Evolutionary conservation across 2,329 filamentous ascomycete genomes (phyloP), one percentile per base, ranked within the genome.

Genomic region (Sordariomycetes sp.): DNA sequence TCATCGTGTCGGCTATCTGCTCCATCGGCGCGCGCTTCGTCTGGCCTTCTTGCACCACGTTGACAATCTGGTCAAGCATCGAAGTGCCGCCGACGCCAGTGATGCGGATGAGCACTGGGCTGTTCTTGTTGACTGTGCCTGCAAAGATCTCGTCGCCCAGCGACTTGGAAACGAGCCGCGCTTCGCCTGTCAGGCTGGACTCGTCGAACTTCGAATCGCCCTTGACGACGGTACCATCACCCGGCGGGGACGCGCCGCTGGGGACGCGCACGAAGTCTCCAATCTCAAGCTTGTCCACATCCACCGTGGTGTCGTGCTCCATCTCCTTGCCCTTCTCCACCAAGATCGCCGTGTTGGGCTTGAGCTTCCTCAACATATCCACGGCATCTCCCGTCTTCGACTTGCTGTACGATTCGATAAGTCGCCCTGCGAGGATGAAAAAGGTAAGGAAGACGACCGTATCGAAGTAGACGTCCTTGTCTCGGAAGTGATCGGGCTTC

Each of bases 401-500:
- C 71, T 96, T 96, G 77, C 89, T 96, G 74, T 94, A 95, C 1
- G 89, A 86, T 74, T 97, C 93, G 14, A 92, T 83, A 54, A 88
- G 79, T n/a, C 87, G 78, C 1, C 86, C 86, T 35, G 79, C 70
- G 1, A 97, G 82, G 24, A 97, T 80, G 68, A 97, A 97, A 62
- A 97, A 79, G 0, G 92, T 96, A 59, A 97, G 70, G 62, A 97
- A 96, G 2, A 96, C 89, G 1, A 97, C 92, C 0, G 91, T 90
- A 69, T 97, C 93, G 68, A 96, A 97, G 70, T 96, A 97, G 20
- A 86, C 83, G 56, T 80, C 78, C 18, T 79, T 73, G 54, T 78
- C 76, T 37, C 77, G 73, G 56, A 75, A 69, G 55, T 68, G 65
- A 2, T 66, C 62, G 3, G 67, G 67, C 12, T 73, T 66, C 20